Percentiles rank a stretch among this genome's conserved stretches.
Conservation (phyloP, 169 alveolate species). For the Plasmodium falciparum region DNA sequence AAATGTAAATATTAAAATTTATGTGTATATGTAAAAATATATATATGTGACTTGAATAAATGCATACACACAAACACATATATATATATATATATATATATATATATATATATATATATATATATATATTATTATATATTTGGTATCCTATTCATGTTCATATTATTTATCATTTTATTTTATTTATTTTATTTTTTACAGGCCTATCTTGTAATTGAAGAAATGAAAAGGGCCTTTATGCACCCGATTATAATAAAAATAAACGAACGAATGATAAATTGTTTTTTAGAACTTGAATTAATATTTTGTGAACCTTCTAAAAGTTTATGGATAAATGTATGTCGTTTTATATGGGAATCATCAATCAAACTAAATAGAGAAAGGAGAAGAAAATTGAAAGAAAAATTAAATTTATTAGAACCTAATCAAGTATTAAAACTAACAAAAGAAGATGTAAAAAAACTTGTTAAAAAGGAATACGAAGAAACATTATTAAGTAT, state of each 20-base stretch:
- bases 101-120: too few relatives aligned
- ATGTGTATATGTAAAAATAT: background rate
- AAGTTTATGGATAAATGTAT: constrained; percentile 83
- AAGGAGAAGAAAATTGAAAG: constrained; percentile 64
- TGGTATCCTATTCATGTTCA: too few relatives aligned
- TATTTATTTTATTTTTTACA: constrained; percentile 36
- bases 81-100: too few relatives aligned
- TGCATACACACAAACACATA: too few relatives aligned
- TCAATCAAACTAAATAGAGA: constrained; percentile 76
- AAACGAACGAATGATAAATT: constrained; percentile 85
- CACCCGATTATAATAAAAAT: constrained; percentile 88
- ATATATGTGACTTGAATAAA: too few relatives aligned
- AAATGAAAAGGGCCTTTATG: constrained; percentile 86
- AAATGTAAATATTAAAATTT: constrained; percentile 71
- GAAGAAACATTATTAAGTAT: constrained; percentile 46
- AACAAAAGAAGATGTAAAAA: constrained; percentile 59
- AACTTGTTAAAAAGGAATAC: constrained; percentile 51
- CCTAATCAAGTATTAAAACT: constrained; percentile 69
- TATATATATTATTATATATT: too few relatives aligned
- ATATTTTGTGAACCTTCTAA: constrained; percentile 85
- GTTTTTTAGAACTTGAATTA: constrained; percentile 85
- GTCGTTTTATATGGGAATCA: constrained; percentile 83
- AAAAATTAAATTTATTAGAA: constrained; percentile 34
- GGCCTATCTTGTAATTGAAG: constrained; percentile 89
- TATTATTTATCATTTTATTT: background rate